A percentile compares a stretch with the other conserved stretches of the same genome.
Evolutionary conservation across 2,329 filamentous ascomycete genomes (phyloP).

Genomic region (Aspergillus aculeatinus): DNA sequence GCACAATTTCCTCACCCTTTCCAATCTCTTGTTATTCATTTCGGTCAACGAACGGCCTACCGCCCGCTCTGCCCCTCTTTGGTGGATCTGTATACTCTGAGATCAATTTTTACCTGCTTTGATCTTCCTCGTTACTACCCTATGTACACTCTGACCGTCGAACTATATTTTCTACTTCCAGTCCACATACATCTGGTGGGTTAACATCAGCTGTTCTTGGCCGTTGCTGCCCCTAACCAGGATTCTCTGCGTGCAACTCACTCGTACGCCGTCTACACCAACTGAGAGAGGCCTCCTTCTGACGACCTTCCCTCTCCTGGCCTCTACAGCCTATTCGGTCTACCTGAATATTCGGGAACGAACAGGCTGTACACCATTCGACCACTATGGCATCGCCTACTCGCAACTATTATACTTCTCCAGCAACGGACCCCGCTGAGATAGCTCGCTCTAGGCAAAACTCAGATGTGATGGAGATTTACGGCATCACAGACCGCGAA

Average conservation of each 20-base stretch:
- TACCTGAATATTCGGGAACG: slow-evolving; percentile 20
- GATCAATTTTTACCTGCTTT: neutral
- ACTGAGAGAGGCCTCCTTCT: neutral
- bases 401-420: slow-evolving; percentile 25
- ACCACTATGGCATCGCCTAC: slow-evolving; percentile 22
- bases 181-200: neutral
- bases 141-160: slow-evolving; percentile 3
- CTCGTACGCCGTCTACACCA: slow-evolving; percentile 1
- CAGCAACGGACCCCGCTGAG: slow-evolving; percentile 28
- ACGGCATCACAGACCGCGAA: slow-evolving; percentile 34
- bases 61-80: slow-evolving; percentile 1
- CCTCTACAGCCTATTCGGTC: neutral
- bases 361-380: slow-evolving; percentile 23
- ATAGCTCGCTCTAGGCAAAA: slow-evolving; percentile 33
- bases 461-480: slow-evolving; percentile 39
- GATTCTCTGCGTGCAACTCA: neutral
- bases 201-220: neutral
- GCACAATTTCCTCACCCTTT: neutral
- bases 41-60: neutral
- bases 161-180: neutral
- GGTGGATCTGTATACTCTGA: neutral
- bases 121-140: neutral
- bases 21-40: neutral
- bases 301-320: neutral
- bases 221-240: neutral